A percentile compares a stretch with the other conserved stretches of the same genome.
Conservation (phyloP, 306 rosid species). For the Albizia julibrissin region DNA sequence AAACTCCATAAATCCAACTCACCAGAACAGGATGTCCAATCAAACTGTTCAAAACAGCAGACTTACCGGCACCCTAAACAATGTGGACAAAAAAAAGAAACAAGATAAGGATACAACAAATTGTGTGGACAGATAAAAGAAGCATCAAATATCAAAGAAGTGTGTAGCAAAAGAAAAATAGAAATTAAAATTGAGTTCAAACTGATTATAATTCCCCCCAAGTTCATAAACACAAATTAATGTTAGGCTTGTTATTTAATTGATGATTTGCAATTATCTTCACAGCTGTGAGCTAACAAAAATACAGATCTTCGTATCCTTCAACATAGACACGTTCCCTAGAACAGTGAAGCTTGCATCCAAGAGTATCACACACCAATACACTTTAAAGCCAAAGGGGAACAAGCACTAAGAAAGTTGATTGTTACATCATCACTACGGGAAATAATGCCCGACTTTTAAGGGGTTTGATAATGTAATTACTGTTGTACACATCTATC, state of each 20-base stretch:
- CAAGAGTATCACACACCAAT: not conserved
- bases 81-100: conserved; percentile 27
- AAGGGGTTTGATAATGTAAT: not conserved
- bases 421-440: not conserved
- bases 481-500: not conserved
- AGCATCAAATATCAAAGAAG: conserved; percentile 7
- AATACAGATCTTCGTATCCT: not conserved
- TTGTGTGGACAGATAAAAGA: not conserved
- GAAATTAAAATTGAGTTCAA: not conserved
- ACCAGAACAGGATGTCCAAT: conserved; percentile 98
- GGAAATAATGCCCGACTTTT: not conserved
- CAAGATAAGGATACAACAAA: not conserved
- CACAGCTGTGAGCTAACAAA: not conserved
- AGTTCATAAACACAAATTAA: not conserved
- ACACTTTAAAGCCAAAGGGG: not conserved
- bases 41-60: conserved; percentile 91
- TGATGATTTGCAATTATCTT: not conserved
- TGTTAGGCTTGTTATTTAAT: not conserved
- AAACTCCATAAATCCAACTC: conserved; percentile 38
- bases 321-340: not conserved
- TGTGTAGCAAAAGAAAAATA: not conserved
- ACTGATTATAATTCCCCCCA: not conserved
- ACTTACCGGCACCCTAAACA: conserved; percentile 91
- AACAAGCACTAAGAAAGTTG: not conserved
- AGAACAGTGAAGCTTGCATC: not conserved